phyloP scores from a whole-genome alignment of 1,139 yeast genomes.

The Hansenula lynferdii region DNA sequence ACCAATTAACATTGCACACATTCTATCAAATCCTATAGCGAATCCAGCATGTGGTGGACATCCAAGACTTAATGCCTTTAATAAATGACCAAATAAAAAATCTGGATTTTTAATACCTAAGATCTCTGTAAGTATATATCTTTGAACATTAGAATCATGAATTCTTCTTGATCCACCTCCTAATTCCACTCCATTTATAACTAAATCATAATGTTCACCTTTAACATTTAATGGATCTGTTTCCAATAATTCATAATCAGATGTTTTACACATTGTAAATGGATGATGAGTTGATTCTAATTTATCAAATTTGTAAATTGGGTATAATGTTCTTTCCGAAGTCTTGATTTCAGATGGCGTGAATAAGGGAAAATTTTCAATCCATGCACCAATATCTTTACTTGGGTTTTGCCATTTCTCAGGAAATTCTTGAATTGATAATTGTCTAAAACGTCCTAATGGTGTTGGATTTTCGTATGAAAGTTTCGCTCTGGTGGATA shows the following conservation, averaged over 20 bases:
- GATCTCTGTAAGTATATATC: constrained; percentile 55
- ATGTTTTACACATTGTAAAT: constrained; percentile 81
- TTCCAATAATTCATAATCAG: constrained; percentile 55
- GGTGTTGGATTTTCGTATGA: constrained; percentile 96
- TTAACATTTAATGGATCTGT: constrained; percentile 58
- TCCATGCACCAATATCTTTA: constrained; percentile 76
- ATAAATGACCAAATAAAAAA: constrained; percentile 77
- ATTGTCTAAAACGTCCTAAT: constrained; percentile 77
- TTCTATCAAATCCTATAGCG: constrained; percentile 90
- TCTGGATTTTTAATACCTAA: constrained; percentile 53
- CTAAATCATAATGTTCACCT: constrained; percentile 96
- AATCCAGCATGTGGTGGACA: constrained; percentile 99
- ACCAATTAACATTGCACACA: constrained; percentile 85
- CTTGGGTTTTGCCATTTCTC: constrained; percentile 25
- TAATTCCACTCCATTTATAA: constrained; percentile 88
- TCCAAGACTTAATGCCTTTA: constrained; percentile 79
- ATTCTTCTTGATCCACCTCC: constrained; percentile 98
- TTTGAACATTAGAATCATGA: constrained; percentile 78
- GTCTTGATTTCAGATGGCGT: constrained; percentile 53
- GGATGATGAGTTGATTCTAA: constrained; percentile 90
- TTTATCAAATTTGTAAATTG: constrained; percentile 45
- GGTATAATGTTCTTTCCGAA: constrained; percentile 38
- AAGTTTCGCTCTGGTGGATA: constrained; percentile 59
- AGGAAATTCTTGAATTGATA: constrained; percentile 56
- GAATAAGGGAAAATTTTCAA: constrained; percentile 85